phyloP scores from a whole-genome alignment of 768 basidiomycete genomes.

The Boletus barrowsii region DNA sequence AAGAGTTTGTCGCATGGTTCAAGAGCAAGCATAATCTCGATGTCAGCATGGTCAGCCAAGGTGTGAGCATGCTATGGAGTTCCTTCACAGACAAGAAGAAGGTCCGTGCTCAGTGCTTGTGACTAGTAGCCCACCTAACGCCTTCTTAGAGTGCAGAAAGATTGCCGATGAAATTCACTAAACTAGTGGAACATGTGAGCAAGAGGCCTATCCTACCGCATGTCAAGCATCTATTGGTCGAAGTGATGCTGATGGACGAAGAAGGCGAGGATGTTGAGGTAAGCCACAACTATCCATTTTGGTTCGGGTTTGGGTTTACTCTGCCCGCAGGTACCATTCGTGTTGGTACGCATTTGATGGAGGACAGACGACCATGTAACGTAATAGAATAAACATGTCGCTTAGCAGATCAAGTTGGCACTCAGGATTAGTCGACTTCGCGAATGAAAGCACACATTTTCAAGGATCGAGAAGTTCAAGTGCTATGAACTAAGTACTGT shows the following conservation, averaged over 20 bases:
- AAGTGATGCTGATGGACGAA: conserved; percentile 92
- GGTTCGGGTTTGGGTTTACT: conserved; percentile 1
- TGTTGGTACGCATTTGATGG: conserved; percentile 63
- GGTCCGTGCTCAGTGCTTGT: conserved; percentile 40
- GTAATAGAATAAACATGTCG: background rate
- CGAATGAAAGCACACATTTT: background rate
- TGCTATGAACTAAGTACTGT: conserved; percentile 22
- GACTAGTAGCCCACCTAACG: conserved; percentile 2
- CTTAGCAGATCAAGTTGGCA: background rate
- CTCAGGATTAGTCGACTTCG: background rate
- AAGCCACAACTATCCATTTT: conserved; percentile 7
- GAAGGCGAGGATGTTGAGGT: conserved; percentile 96
- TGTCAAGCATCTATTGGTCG: conserved; percentile 81
- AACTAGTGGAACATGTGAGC: conserved; percentile 88
- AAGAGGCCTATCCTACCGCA: conserved; percentile 90
- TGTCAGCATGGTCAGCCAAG: conserved; percentile 93
- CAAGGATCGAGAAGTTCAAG: conserved; percentile 5
- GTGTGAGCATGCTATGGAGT: conserved; percentile 98
- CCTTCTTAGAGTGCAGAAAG: conserved; percentile 76
- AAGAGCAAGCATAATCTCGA: conserved; percentile 79
- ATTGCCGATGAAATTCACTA: conserved; percentile 84
- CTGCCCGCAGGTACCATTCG: conserved; percentile 67
- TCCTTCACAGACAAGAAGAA: conserved; percentile 92
- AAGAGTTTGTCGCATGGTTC: conserved; percentile 85
- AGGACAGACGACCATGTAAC: conserved; percentile 3